phyloP scores from a whole-genome alignment of 2,329 filamentous ascomycete genomes.

The Thelonectria blattea region DNA sequence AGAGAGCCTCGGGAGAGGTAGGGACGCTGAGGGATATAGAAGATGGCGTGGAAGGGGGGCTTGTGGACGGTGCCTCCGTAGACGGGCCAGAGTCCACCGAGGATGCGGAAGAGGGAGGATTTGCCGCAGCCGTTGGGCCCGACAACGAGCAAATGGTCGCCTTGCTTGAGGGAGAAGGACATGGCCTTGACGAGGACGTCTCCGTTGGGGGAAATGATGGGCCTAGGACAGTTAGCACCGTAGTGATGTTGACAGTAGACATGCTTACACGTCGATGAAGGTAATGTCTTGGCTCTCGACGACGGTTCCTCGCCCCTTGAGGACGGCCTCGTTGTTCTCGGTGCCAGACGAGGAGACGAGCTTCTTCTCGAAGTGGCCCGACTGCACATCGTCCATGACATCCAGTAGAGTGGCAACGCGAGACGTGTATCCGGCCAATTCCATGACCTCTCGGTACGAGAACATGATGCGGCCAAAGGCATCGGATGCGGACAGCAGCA shows the following conservation, averaged over 20 bases:
- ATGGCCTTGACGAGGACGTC: slow-evolving; percentile 87
- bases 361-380: slow-evolving; percentile 94
- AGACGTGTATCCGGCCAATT: slow-evolving; percentile 93
- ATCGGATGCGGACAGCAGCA: slow-evolving; percentile 92
- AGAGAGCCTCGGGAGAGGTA: slow-evolving; percentile 91
- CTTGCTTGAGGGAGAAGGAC: slow-evolving; percentile 84
- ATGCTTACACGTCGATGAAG: slow-evolving; percentile 75
- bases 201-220: slow-evolving; percentile 95
- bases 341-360: slow-evolving; percentile 87
- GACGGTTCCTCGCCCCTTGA: slow-evolving; percentile 81
- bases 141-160: slow-evolving; percentile 91
- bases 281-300: slow-evolving; percentile 84
- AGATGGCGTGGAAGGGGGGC: slow-evolving; percentile 90
- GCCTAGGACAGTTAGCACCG: slow-evolving; percentile 48
- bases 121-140: slow-evolving; percentile 98
- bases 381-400: slow-evolving; percentile 92
- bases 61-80: slow-evolving; percentile 95
- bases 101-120: slow-evolving; percentile 92
- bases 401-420: slow-evolving; percentile 88
- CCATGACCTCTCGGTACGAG: slow-evolving; percentile 96
- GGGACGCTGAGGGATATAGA: slow-evolving; percentile 96
- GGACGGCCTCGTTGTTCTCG: slow-evolving; percentile 80
- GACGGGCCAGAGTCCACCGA: slow-evolving; percentile 96
- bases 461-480: slow-evolving; percentile 97
- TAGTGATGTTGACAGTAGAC: not conserved